A percentile compares a stretch with the other conserved stretches of the same genome.
These are phyloP conservation scores for Leucocoprinus birnbaumii DNA, from an alignment of 768 basidiomycete species.

Conservation along the genomic window DNA sequence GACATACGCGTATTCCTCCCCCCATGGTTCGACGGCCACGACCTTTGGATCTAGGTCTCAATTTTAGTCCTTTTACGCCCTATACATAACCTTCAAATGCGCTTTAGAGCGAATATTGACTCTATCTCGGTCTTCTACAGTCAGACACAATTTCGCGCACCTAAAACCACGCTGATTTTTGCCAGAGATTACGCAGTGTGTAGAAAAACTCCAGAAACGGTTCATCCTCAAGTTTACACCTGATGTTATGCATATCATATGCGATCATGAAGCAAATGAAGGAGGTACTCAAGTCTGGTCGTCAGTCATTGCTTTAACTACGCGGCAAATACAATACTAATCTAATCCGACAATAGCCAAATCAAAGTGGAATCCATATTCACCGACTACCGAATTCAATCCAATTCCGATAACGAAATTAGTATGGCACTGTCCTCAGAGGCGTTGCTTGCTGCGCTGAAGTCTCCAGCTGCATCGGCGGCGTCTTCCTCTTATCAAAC, in stretches of 20 bases:
- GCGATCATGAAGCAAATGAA: slow-evolving; percentile 75
- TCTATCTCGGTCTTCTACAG: slow-evolving; percentile 31
- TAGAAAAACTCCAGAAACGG: slow-evolving; percentile 83
- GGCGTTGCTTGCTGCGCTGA: slow-evolving; percentile 71
- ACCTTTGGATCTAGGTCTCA: not conserved
- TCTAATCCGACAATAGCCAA: slow-evolving; percentile 33
- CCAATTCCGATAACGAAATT: slow-evolving; percentile 81
- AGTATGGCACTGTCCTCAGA: slow-evolving; percentile 72
- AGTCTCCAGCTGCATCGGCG: slow-evolving; percentile 53
- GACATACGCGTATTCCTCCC: not conserved
- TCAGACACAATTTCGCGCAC: slow-evolving; percentile 20
- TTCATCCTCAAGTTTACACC: slow-evolving; percentile 81
- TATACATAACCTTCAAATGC: slow-evolving; percentile 19
- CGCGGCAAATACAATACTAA: not conserved
- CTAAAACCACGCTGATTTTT: not conserved
- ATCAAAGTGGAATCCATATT: slow-evolving; percentile 70
- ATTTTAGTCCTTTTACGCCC: not conserved
- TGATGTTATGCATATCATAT: slow-evolving; percentile 76
- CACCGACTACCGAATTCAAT: slow-evolving; percentile 79
- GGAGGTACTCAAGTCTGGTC: slow-evolving; percentile 88
- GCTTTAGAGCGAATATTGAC: slow-evolving; percentile 28
- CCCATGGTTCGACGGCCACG: not conserved
- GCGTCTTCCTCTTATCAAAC: slow-evolving; percentile 41
- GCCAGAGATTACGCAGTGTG: slow-evolving; percentile 73
- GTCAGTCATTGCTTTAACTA: slow-evolving; percentile 23